phyloP scores from a whole-genome alignment of 305 asterid genomes.

The Solanum hybrid region DNA sequence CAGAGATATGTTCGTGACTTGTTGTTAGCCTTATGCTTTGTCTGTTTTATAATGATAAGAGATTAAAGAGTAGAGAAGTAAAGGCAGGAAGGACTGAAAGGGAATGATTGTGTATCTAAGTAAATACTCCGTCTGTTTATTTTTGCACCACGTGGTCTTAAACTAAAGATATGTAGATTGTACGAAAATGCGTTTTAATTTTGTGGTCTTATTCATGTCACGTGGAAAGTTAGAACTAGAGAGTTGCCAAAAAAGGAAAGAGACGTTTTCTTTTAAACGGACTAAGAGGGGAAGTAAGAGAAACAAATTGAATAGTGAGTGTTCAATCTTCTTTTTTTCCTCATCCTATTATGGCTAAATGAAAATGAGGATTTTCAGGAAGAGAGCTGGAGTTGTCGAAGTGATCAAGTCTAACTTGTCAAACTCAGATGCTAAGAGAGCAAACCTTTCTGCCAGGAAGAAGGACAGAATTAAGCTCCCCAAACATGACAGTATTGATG shows the following conservation, averaged over 20 bases:
- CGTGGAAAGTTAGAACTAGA: background rate
- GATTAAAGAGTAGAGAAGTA: background rate
- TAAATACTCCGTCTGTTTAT: background rate
- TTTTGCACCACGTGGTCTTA: background rate
- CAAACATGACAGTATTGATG: conserved; percentile 25
- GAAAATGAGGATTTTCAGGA: conserved; percentile 21
- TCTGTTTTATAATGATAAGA: background rate
- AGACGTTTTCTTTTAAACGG: background rate
- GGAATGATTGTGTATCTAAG: background rate
- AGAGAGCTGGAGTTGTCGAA: conserved; percentile 25
- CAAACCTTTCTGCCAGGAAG: conserved; percentile 59
- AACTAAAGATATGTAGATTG: background rate
- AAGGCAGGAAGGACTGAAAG: background rate
- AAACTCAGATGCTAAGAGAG: conserved; percentile 45
- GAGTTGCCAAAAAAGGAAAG: background rate
- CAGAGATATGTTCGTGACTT: background rate
- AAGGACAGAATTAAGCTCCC: conserved; percentile 61
- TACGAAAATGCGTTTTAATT: background rate
- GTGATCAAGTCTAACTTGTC: conserved; percentile 35
- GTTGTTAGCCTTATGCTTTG: background rate
- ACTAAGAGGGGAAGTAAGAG: background rate
- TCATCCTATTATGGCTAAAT: background rate
- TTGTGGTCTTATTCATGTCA: background rate
- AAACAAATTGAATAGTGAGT: background rate
- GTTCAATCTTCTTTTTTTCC: background rate